These are phyloP conservation scores for Pseudozyma flocculosa DNA, from an alignment of 1,284 basidiomycete genomes.

Conservation along the genomic window DNA sequence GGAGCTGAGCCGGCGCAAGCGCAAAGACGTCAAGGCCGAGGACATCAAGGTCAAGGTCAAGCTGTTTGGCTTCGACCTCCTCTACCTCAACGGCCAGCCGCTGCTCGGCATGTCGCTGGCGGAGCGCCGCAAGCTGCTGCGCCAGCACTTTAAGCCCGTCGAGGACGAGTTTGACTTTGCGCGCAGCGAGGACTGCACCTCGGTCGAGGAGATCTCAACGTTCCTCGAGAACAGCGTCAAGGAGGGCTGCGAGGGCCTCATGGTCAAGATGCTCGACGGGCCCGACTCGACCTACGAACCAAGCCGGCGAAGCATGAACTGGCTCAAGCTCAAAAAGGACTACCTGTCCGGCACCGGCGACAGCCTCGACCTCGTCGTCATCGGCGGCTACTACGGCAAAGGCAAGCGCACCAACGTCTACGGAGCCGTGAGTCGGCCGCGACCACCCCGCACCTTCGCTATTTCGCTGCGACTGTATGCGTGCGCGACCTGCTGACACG, in stretches of 20 bases:
- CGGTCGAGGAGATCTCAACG: constrained; percentile 87
- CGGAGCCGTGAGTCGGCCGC: constrained; percentile 27
- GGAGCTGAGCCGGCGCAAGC: constrained; percentile 88
- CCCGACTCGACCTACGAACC: constrained; percentile 93
- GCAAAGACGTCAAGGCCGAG: constrained; percentile 94
- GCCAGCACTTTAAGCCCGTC: constrained; percentile 77
- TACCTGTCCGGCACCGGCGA: constrained; percentile 88
- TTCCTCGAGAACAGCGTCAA: constrained; percentile 96
- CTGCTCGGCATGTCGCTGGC: constrained; percentile 18
- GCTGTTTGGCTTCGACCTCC: constrained; percentile 90
- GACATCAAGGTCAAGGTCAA: constrained; percentile 95
- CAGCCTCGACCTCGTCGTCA: constrained; percentile 92
- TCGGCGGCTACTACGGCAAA: constrained; percentile 95
- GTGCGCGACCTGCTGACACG: no score
- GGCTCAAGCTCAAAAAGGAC: constrained; percentile 73
- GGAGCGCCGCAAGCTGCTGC: constrained; percentile 72
- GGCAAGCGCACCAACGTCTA: constrained; percentile 79
- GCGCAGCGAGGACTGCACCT: constrained; percentile 82
- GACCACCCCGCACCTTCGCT: no score
- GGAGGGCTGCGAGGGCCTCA: constrained; percentile 92
- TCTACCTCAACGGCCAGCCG: constrained; percentile 84
- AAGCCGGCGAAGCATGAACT: constrained; percentile 89
- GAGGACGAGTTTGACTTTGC: constrained; percentile 91
- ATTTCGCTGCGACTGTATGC: no score
- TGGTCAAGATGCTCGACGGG: constrained; percentile 97